phyloP scores from a whole-genome alignment of 257 asterid genomes.

The Penstemon davidsonii region DNA sequence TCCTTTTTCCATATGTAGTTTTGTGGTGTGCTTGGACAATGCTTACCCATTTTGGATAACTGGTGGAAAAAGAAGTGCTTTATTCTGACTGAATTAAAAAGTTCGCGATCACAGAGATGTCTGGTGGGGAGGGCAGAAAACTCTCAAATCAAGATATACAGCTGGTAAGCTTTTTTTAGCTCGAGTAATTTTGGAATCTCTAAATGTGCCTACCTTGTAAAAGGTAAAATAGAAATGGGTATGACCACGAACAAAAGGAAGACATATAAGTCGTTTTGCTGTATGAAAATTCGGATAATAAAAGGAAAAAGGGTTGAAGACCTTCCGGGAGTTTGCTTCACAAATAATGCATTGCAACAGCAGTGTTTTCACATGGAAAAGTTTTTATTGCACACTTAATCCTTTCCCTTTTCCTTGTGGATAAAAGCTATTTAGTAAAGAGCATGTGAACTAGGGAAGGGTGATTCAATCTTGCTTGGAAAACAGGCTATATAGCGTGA shows the following conservation, averaged over 20 bases:
- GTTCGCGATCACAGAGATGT: slow-evolving; percentile 34
- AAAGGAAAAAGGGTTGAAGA: neutral
- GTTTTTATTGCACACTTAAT: too few species aligned
- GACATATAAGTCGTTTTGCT: neutral
- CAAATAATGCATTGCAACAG: neutral
- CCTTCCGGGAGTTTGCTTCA: neutral
- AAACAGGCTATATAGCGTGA: neutral
- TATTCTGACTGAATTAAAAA: neutral
- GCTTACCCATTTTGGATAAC: slow-evolving; percentile 13
- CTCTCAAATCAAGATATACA: slow-evolving; percentile 34
- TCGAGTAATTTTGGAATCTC: neutral
- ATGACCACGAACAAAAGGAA: neutral
- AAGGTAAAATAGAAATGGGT: neutral
- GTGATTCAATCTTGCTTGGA: too few species aligned
- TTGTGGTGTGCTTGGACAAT: neutral
- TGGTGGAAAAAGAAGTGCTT: slow-evolving; percentile 7
- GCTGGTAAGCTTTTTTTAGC: slow-evolving; percentile 33
- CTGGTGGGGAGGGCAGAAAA: slow-evolving; percentile 40
- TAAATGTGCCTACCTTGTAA: neutral
- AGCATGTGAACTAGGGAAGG: neutral
- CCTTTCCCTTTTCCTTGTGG: neutral
- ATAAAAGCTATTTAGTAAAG: neutral
- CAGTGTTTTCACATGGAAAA: too few species aligned
- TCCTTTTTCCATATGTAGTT: neutral
- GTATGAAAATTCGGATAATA: neutral